Conservation (phyloP, 345 rosid species). For the Bruguiera gymnorhiza region DNA sequence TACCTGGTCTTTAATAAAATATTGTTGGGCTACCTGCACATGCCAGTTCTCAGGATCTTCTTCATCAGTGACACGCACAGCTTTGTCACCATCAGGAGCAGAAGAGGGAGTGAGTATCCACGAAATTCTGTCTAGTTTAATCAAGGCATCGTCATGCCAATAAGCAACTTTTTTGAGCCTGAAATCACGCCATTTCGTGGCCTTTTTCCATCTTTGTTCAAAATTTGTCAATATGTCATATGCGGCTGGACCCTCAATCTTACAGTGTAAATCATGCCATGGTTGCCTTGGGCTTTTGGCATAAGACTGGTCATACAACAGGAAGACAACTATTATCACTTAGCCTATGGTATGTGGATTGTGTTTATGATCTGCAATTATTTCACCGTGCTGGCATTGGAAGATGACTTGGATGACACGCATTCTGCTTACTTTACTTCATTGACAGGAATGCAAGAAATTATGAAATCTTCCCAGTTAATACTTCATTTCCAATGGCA, state of each 20-base stretch:
- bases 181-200: conserved; percentile 51
- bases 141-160: conserved; percentile 54
- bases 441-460: not conserved
- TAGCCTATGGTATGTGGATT: not conserved
- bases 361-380: not conserved
- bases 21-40: conserved; percentile 44
- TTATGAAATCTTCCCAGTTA: not conserved
- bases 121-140: conserved; percentile 53
- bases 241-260: conserved; percentile 74
- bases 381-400: too few species aligned
- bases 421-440: not conserved
- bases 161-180: conserved; percentile 45
- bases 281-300: conserved; percentile 65
- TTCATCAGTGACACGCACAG: conserved; percentile 36
- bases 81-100: conserved; percentile 38
- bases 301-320: conserved; percentile 31
- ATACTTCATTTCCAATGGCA: not conserved
- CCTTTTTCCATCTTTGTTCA: conserved; percentile 65
- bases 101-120: conserved; percentile 53
- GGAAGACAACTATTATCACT: conserved; percentile 4
- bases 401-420: too few species aligned
- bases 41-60: conserved; percentile 66
- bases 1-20: not conserved
- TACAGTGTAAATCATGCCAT: conserved; percentile 80
- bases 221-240: conserved; percentile 60